phyloP scores from a whole-genome alignment of 2,329 filamentous ascomycete genomes.

The Cytospora leucostoma region DNA sequence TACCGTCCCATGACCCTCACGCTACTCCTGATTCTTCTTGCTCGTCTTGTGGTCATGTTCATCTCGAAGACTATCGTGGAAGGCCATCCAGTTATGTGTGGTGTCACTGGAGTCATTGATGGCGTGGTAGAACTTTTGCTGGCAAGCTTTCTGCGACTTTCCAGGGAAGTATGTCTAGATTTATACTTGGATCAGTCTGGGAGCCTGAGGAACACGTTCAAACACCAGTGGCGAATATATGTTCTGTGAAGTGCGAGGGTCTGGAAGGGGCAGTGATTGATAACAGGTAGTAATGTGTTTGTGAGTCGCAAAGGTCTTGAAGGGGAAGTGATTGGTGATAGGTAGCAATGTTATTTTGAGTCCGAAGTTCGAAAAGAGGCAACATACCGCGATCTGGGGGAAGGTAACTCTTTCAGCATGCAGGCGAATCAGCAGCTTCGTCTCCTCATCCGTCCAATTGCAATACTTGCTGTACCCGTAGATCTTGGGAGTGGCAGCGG shows the following conservation, averaged over 20 bases:
- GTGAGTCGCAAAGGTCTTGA: too few relatives aligned
- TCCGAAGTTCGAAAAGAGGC: background rate
- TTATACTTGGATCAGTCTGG: background rate
- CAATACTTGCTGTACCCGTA: background rate
- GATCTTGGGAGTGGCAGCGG: background rate
- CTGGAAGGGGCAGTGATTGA: too few relatives aligned
- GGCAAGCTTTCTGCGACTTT: constrained; percentile 3
- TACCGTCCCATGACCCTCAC: background rate
- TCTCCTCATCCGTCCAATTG: background rate
- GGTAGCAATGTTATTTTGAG: background rate
- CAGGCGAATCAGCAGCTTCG: background rate
- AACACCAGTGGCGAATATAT: background rate
- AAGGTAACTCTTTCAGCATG: background rate
- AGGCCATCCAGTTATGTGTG: background rate
- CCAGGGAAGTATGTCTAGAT: background rate
- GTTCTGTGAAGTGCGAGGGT: background rate
- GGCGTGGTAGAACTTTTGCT: constrained; percentile 11
- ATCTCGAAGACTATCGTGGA: background rate
- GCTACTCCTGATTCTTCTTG: background rate
- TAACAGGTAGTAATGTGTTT: too few relatives aligned
- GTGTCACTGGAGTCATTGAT: background rate
- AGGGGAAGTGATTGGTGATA: too few relatives aligned
- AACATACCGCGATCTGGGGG: background rate
- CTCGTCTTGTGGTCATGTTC: background rate
- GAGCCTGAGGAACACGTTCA: background rate